Percentiles rank a stretch among this genome's conserved stretches.
phyloP scores from a whole-genome alignment of 1,284 basidiomycete species.

The Tetrapyrgos nigripes region DNA sequence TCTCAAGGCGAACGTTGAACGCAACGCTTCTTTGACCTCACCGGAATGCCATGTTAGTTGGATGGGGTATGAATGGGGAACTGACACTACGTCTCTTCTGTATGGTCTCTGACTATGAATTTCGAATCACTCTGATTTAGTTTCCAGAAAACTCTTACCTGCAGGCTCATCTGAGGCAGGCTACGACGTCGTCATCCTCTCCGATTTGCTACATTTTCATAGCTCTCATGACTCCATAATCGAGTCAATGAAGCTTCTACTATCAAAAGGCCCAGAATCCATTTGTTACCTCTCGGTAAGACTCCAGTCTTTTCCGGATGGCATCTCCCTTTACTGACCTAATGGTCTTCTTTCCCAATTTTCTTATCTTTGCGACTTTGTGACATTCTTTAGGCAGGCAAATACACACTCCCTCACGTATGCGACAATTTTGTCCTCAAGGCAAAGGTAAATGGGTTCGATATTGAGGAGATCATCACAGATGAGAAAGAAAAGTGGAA shows the following conservation, averaged over 20 bases:
- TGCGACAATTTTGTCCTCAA: conserved; percentile 61
- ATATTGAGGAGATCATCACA: conserved; percentile 47
- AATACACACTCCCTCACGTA: conserved; percentile 60
- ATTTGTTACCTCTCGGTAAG: conserved; percentile 61
- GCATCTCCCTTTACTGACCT: too few species aligned
- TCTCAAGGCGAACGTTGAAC: conserved; percentile 55
- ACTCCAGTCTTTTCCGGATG: not conserved
- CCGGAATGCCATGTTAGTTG: conserved; percentile 49
- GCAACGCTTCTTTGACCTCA: conserved; percentile 48
- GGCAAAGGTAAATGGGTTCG: conserved; percentile 48
- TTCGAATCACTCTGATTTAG: conserved; percentile 12
- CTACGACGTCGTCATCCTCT: conserved; percentile 69
- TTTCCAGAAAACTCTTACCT: conserved; percentile 5
- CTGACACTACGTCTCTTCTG: conserved; percentile 52
- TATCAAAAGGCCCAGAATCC: conserved; percentile 48
- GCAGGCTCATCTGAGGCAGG: conserved; percentile 33
- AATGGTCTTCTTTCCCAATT: not conserved
- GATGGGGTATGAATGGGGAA: conserved; percentile 70
- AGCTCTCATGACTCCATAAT: conserved; percentile 64
- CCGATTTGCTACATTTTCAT: conserved; percentile 74
- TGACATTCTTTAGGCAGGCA: conserved; percentile 50
- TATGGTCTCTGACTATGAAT: conserved; percentile 36
- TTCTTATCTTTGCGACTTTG: not conserved
- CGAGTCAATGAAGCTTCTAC: conserved; percentile 52
- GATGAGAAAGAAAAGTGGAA: conserved; percentile 46